Conservation (phyloP, 2,329 filamentous ascomycete species). For the Colletotrichum incanum region DNA sequence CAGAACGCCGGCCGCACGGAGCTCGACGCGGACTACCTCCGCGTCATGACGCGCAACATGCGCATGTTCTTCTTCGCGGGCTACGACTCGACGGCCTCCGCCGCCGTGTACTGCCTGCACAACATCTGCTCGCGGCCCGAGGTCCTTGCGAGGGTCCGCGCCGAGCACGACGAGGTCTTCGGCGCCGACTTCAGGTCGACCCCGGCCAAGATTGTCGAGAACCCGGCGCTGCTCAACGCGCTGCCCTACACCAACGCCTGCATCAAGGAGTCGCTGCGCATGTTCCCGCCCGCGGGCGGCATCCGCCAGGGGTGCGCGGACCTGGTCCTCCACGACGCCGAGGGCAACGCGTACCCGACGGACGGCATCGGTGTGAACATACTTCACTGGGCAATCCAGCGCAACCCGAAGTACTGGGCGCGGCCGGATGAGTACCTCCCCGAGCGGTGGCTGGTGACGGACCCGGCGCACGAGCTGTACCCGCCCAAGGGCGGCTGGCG, state of each 20-base stretch:
- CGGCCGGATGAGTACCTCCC: constrained; percentile 63
- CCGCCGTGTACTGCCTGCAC: constrained; percentile 51
- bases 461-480: constrained; percentile 34
- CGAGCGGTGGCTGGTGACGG: constrained; percentile 60
- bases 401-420: constrained; percentile 58
- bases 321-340: constrained; percentile 58
- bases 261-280: constrained; percentile 69
- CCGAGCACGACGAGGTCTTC: constrained; percentile 68
- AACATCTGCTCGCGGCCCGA: constrained; percentile 51
- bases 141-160: constrained; percentile 49
- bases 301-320: constrained; percentile 57
- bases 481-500: constrained; percentile 61
- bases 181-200: constrained; percentile 48
- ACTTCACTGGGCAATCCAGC: constrained; percentile 56
- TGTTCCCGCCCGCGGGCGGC: constrained; percentile 67
- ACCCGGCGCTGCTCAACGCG: constrained; percentile 64
- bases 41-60: constrained; percentile 50
- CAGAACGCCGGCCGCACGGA: constrained; percentile 40
- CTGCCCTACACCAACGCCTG: constrained; percentile 69
- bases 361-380: constrained; percentile 60
- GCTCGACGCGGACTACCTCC: constrained; percentile 49
- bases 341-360: constrained; percentile 62
- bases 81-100: constrained; percentile 57
- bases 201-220: constrained; percentile 42
- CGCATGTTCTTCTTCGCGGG: constrained; percentile 57